Conservation (phyloP, 768 basidiomycete genomes). For the Clitopilus hobsonii region DNA sequence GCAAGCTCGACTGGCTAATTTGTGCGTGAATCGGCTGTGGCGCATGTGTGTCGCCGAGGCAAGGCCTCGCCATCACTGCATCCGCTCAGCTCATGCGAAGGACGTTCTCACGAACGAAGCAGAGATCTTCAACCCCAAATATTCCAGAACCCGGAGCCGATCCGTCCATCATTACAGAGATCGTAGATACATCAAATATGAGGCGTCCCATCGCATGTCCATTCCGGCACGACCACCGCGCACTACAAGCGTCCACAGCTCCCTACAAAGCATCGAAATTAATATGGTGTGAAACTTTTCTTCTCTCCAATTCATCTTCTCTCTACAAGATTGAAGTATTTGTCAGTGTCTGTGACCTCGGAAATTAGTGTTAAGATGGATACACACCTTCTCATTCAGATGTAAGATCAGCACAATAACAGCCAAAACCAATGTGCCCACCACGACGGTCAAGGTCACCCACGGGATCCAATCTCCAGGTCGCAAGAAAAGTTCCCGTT, state of each 20-base stretch:
- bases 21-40: no score
- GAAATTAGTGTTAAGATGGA: no score
- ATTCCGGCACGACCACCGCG: not conserved
- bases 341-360: no score
- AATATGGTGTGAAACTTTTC: conserved; percentile 89
- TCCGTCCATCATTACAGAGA: no score
- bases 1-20: no score
- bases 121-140: no score
- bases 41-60: no score
- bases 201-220: not conserved
- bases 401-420: conserved; percentile 84
- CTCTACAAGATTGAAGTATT: conserved; percentile 41
- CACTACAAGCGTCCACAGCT: not conserved
- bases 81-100: no score
- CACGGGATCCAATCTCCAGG: conserved; percentile 98
- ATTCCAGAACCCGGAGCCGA: no score
- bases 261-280: conserved; percentile 91
- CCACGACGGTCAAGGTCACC: conserved; percentile 88
- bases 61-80: no score
- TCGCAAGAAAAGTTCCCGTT: conserved; percentile 81
- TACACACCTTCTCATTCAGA: conserved; percentile 84
- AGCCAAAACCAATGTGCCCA: conserved; percentile 67
- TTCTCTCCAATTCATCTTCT: conserved; percentile 89
- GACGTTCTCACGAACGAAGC: no score
- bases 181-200: no score